Percentiles rank a stretch among this genome's conserved stretches.
Evolutionary conservation across 176 grass and related monocot genomes (phyloP).

Genomic region (Ananas comosus): DNA sequence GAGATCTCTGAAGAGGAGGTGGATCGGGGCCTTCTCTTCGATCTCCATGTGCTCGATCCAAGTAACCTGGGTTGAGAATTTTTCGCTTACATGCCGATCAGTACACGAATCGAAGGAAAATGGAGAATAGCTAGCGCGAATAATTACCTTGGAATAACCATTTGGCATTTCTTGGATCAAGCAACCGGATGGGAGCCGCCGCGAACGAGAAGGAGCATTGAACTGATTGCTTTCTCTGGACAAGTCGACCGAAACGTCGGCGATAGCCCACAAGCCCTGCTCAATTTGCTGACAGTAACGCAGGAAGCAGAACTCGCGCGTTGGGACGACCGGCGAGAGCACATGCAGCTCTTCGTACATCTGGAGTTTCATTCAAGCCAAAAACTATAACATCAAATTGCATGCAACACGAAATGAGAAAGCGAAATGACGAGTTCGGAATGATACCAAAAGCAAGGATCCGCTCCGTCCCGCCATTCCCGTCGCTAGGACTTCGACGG

Average conservation of each 20-base stretch:
- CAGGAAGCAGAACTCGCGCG: constrained; percentile 33
- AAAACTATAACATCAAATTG: not conserved
- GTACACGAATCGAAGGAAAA: no score
- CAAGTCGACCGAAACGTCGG: constrained; percentile 45
- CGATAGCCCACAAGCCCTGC: constrained; percentile 44
- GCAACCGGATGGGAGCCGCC: constrained; percentile 54
- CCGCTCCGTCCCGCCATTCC: constrained; percentile 70
- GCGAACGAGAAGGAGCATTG: constrained; percentile 20
- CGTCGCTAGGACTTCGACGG: constrained; percentile 42
- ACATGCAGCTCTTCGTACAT: constrained; percentile 51
- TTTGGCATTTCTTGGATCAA: constrained; percentile 62
- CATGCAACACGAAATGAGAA: not conserved
- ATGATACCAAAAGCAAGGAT: constrained; percentile 14
- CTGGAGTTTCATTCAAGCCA: constrained; percentile 7
- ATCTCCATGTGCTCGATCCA: constrained; percentile 96
- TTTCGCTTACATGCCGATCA: no score
- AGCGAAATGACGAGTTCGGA: not conserved
- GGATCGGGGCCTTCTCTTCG: constrained; percentile 54
- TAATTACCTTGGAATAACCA: constrained; percentile 59
- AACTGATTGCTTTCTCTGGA: constrained; percentile 9
- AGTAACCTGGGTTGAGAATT: constrained; percentile 41
- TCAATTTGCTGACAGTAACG: constrained; percentile 25
- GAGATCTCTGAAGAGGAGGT: constrained; percentile 56
- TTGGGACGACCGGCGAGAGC: constrained; percentile 30
- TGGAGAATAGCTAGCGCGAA: not conserved